These are phyloP conservation scores for Coniochaeta sp. DNA, from an alignment of 2,329 filamentous ascomycete genomes.

Conservation along the genomic window DNA sequence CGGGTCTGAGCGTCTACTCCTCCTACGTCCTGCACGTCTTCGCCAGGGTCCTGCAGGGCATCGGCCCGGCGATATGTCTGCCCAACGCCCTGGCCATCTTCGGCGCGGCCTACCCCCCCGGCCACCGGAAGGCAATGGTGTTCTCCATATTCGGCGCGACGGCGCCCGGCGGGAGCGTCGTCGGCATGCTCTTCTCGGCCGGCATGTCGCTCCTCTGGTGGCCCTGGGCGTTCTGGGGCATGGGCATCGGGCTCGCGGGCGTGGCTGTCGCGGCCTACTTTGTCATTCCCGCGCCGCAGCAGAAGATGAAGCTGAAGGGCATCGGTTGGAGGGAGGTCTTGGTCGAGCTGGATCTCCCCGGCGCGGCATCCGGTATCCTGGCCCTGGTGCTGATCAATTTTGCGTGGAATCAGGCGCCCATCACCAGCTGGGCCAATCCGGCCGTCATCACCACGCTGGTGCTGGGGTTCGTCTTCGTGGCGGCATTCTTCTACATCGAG, in stretches of 20 bases:
- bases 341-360: slow-evolving; percentile 16
- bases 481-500: slow-evolving; percentile 44
- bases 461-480: slow-evolving; percentile 39
- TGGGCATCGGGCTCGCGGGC: slow-evolving; percentile 14
- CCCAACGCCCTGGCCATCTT: slow-evolving; percentile 51
- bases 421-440: slow-evolving; percentile 40
- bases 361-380: slow-evolving; percentile 31
- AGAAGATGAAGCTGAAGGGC: background rate
- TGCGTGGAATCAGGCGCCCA: slow-evolving; percentile 51
- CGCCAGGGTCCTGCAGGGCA: slow-evolving; percentile 40
- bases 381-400: slow-evolving; percentile 49
- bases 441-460: slow-evolving; percentile 45
- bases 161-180: slow-evolving; percentile 14
- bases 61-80: slow-evolving; percentile 46
- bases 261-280: slow-evolving; percentile 14
- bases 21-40: slow-evolving; percentile 31
- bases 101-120: slow-evolving; percentile 38
- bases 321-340: slow-evolving; percentile 6
- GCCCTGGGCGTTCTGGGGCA: slow-evolving; percentile 21
- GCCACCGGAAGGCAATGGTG: slow-evolving; percentile 24
- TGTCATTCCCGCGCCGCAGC: slow-evolving; percentile 10
- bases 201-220: slow-evolving; percentile 18
- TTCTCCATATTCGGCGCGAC: slow-evolving; percentile 26
- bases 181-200: slow-evolving; percentile 22
- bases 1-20: slow-evolving; percentile 25